Percentiles rank a stretch among this genome's conserved stretches.
Evolutionary conservation across 352 stramenopile species (phyloP).

Genomic region (Phytophthora cajani): DNA sequence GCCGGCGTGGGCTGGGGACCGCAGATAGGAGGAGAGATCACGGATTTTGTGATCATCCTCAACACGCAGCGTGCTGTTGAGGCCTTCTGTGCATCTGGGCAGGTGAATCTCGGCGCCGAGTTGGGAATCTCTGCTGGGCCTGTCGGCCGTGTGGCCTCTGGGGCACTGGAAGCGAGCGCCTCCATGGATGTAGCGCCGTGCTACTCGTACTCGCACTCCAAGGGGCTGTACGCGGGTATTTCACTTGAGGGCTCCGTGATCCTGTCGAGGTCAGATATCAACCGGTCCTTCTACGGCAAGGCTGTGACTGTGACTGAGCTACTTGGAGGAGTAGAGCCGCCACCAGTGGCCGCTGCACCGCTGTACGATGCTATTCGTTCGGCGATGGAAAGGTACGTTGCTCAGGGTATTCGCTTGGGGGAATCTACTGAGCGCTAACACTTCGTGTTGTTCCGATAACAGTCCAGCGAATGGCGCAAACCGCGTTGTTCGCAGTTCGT

Average conservation of each 20-base stretch:
- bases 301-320: slow-evolving; percentile 73
- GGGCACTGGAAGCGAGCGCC: slow-evolving; percentile 74
- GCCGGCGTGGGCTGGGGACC: slow-evolving; percentile 90
- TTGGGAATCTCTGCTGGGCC: slow-evolving; percentile 88
- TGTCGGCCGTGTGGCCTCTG: slow-evolving; percentile 88
- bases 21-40: slow-evolving; percentile 93
- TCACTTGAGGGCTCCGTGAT: slow-evolving; percentile 92
- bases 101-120: slow-evolving; percentile 93
- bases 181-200: slow-evolving; percentile 86
- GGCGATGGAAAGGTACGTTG: slow-evolving; percentile 67
- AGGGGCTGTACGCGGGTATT: slow-evolving; percentile 90
- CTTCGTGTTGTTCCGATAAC: slow-evolving; percentile 7
- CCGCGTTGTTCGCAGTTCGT: slow-evolving; percentile 35
- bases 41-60: slow-evolving; percentile 95
- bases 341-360: slow-evolving; percentile 80
- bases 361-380: slow-evolving; percentile 86
- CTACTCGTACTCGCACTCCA: slow-evolving; percentile 93
- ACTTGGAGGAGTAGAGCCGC: slow-evolving; percentile 74
- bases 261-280: slow-evolving; percentile 89
- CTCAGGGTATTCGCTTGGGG: background rate
- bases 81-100: slow-evolving; percentile 84
- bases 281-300: slow-evolving; percentile 93
- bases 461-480: slow-evolving; percentile 77
- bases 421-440: slow-evolving; percentile 2
- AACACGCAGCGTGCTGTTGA: slow-evolving; percentile 89